phyloP scores from a whole-genome alignment of 1,284 basidiomycete genomes.

The Ustilago trichophora region DNA sequence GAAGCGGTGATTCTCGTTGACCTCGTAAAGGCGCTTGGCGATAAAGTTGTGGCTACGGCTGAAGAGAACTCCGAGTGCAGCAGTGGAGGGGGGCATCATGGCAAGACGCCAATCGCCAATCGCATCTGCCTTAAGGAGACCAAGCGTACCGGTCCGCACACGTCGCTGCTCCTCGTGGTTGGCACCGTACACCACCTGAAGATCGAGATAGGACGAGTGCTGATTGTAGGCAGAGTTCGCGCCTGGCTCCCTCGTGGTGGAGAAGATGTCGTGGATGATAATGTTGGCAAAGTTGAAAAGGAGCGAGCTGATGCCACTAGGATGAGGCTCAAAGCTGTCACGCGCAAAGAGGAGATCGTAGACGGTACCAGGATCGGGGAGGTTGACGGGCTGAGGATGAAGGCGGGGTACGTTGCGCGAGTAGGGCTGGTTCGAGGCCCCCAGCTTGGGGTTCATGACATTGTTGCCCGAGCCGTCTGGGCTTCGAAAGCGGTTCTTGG shows the following conservation, averaged over 20 bases:
- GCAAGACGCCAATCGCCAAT: conserved; percentile 63
- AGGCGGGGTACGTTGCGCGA: conserved; percentile 36
- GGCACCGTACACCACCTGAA: conserved; percentile 75
- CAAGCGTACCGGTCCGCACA: conserved; percentile 27
- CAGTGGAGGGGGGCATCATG: conserved; percentile 78
- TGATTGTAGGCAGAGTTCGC: conserved; percentile 71
- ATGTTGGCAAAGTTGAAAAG: conserved; percentile 59
- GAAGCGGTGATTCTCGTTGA: conserved; percentile 50
- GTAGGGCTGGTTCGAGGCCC: conserved; percentile 64
- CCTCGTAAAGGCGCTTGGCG: conserved; percentile 74
- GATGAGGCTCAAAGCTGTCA: conserved; percentile 46
- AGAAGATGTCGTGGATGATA: conserved; percentile 62
- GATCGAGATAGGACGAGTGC: conserved; percentile 79
- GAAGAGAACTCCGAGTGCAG: conserved; percentile 77
- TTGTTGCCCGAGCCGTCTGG: conserved; percentile 73
- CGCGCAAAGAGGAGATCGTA: conserved; percentile 40
- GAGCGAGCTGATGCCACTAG: conserved; percentile 52
- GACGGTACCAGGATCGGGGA: conserved; percentile 44
- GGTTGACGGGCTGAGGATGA: conserved; percentile 35
- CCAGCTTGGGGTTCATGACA: conserved; percentile 75
- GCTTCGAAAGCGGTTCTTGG: conserved; percentile 51
- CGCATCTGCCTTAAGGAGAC: conserved; percentile 44
- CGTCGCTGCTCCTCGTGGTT: conserved; percentile 23
- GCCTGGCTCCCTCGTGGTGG: conserved; percentile 34
- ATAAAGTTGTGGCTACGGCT: conserved; percentile 78